Conservation (phyloP, 2,329 filamentous ascomycete genomes). For the Fusarium dimerum region DNA sequence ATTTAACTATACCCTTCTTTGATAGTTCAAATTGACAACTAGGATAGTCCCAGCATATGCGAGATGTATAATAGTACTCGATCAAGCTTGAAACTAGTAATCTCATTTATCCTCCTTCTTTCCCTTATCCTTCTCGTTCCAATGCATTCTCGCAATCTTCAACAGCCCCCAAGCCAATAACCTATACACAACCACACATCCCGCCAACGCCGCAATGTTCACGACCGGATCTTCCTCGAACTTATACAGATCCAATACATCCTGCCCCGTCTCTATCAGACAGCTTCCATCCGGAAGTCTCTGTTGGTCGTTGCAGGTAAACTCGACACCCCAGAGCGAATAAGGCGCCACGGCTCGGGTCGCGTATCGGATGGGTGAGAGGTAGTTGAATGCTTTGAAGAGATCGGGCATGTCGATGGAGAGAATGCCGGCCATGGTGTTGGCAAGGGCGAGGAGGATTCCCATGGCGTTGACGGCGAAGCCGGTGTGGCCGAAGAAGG, state of each 20-base stretch:
- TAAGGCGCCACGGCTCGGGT: constrained; percentile 68
- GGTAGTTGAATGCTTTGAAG: constrained; percentile 68
- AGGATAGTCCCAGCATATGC: no score
- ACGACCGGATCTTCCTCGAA: constrained; percentile 61
- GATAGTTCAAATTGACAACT: no score
- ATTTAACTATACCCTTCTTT: no score
- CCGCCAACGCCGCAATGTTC: constrained; percentile 64
- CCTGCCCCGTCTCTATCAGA: constrained; percentile 63
- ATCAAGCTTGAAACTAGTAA: background rate
- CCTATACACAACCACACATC: constrained; percentile 66
- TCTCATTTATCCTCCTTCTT: constrained; percentile 4
- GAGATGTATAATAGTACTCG: background rate
- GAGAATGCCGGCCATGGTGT: constrained; percentile 71
- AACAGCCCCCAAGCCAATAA: constrained; percentile 62
- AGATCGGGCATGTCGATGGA: constrained; percentile 68
- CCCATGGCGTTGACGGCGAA: constrained; percentile 75
- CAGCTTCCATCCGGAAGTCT: constrained; percentile 61
- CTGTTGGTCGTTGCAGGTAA: constrained; percentile 65
- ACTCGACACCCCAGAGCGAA: constrained; percentile 59
- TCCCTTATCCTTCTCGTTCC: constrained; percentile 40
- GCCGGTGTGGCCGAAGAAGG: constrained; percentile 70
- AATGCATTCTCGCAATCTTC: constrained; percentile 54
- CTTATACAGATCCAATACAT: constrained; percentile 68
- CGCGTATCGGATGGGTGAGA: constrained; percentile 71
- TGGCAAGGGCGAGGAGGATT: constrained; percentile 68